Evolutionary conservation across 2,329 filamentous ascomycete species (phyloP).

Genomic region (Pyricularia pennisetigena): DNA sequence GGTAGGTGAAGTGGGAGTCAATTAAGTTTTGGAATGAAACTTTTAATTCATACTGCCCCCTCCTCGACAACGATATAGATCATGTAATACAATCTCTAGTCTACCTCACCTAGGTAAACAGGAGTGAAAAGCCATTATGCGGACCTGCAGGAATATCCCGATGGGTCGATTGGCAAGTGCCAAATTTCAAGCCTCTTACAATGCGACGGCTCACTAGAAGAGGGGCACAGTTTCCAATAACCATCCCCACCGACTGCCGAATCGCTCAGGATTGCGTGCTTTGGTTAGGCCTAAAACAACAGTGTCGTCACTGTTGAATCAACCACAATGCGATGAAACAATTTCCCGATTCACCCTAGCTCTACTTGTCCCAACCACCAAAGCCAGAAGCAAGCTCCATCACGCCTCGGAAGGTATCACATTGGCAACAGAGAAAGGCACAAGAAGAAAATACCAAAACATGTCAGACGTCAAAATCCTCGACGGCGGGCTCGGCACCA

Average conservation of each 20-base stretch:
- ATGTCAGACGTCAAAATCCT: conserved; percentile 34
- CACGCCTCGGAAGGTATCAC: background rate
- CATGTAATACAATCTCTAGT: no score
- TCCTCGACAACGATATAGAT: background rate
- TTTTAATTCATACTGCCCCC: background rate
- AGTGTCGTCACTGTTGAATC: background rate
- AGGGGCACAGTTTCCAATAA: background rate
- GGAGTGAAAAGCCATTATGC: background rate
- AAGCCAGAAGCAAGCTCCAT: background rate
- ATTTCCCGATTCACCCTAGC: background rate
- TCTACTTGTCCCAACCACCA: background rate
- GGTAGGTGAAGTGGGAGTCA: background rate
- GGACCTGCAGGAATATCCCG: background rate
- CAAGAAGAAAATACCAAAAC: background rate
- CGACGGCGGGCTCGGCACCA: conserved; percentile 59
- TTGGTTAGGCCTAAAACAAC: background rate
- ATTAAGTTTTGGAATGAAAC: background rate
- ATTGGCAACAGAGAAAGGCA: background rate
- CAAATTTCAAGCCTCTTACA: background rate
- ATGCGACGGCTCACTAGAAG: background rate
- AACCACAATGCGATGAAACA: background rate
- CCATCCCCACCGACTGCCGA: background rate
- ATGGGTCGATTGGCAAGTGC: background rate
- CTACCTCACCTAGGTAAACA: background rate
- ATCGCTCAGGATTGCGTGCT: background rate